Percentiles rank a stretch among this genome's conserved stretches.
phyloP scores from a whole-genome alignment of 2,329 filamentous ascomycete genomes.

The Pseudocercospora musae region DNA sequence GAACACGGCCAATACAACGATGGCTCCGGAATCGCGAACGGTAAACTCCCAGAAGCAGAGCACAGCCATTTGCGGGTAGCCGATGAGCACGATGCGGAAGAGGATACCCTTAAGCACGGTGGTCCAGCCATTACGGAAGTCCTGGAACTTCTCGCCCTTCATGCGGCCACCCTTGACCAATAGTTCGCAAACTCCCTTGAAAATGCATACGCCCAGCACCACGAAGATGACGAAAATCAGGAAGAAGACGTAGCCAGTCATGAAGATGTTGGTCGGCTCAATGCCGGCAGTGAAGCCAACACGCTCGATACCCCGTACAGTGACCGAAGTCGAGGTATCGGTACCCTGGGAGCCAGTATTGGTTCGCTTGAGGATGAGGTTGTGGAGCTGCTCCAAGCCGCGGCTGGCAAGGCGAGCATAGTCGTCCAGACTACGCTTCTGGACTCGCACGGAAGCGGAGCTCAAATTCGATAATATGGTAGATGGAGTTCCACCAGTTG shows the following conservation, averaged over 20 bases:
- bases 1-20: slow-evolving; percentile 82
- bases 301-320: slow-evolving; percentile 79
- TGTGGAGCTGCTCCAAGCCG: slow-evolving; percentile 39
- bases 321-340: slow-evolving; percentile 40
- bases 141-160: slow-evolving; percentile 79
- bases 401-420: slow-evolving; percentile 53
- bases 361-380: slow-evolving; percentile 44
- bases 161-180: slow-evolving; percentile 73
- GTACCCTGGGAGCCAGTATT: slow-evolving; percentile 28
- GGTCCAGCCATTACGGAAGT: slow-evolving; percentile 92
- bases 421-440: slow-evolving; percentile 59
- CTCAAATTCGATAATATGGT: slow-evolving; percentile 71
- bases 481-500: slow-evolving; percentile 82
- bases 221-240: slow-evolving; percentile 76
- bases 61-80: slow-evolving; percentile 86
- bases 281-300: slow-evolving; percentile 83
- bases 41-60: slow-evolving; percentile 94
- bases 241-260: slow-evolving; percentile 88
- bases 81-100: slow-evolving; percentile 84
- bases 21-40: slow-evolving; percentile 75
- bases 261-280: slow-evolving; percentile 87
- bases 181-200: slow-evolving; percentile 78
- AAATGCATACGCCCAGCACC: slow-evolving; percentile 67
- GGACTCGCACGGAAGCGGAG: slow-evolving; percentile 76
- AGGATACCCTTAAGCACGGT: slow-evolving; percentile 91